These are phyloP conservation scores for Sapria himalayana DNA, from an alignment of 345 rosid species.

Conservation along the genomic window DNA sequence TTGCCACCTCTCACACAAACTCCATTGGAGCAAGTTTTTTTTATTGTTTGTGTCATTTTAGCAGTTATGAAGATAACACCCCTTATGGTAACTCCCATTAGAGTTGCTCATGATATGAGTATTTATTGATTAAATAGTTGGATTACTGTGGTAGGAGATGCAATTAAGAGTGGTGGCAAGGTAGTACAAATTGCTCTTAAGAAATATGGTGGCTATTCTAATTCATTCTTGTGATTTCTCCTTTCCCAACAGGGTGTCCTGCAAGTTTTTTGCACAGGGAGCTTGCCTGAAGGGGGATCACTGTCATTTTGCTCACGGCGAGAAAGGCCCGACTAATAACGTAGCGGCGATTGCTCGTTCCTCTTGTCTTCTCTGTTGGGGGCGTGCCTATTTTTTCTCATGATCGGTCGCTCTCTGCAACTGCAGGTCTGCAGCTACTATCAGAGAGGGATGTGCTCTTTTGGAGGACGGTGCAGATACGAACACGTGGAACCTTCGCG, in stretches of 20 bases:
- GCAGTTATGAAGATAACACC: too few species aligned
- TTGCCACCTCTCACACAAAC: too few species aligned
- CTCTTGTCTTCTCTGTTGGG: neutral
- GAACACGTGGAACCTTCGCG: conserved; percentile 42
- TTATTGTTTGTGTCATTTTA: too few species aligned
- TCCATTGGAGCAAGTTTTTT: too few species aligned
- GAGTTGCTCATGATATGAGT: too few species aligned
- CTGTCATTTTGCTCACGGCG: conserved; percentile 81
- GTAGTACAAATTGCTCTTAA: too few species aligned
- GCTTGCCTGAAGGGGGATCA: conserved; percentile 84
- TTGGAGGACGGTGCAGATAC: conserved; percentile 74
- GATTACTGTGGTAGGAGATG: too few species aligned
- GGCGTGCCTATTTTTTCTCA: neutral
- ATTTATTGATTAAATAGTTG: too few species aligned
- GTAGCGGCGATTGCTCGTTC: conserved; percentile 15
- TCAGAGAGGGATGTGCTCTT: conserved; percentile 70
- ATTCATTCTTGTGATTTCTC: too few species aligned
- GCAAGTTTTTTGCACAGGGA: conserved; percentile 84
- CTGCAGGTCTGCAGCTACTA: conserved; percentile 70
- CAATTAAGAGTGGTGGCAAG: too few species aligned
- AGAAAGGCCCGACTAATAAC: conserved; percentile 40
- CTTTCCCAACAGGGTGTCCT: conserved; percentile 28
- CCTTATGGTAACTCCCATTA: too few species aligned
- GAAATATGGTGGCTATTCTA: too few species aligned
- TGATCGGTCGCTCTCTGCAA: conserved; percentile 4